Conservation (phyloP, 1,139 yeast genomes). For the Taphrina populina region DNA sequence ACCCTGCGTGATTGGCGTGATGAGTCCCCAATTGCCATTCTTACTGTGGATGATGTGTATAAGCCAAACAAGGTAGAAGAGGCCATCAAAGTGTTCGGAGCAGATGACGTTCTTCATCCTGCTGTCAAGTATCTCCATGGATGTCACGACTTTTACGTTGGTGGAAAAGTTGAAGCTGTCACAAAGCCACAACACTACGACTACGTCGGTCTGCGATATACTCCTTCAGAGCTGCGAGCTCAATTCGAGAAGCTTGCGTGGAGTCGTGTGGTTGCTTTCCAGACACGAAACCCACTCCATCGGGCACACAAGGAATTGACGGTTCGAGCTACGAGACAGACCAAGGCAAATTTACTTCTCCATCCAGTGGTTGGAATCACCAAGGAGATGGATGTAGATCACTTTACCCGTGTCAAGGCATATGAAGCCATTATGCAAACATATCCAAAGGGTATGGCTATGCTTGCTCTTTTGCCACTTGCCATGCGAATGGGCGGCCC, state of each 20-base stretch:
- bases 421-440: slow-evolving; percentile 88
- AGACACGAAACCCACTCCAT: slow-evolving; percentile 98
- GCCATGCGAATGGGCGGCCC: slow-evolving; percentile 99
- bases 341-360: slow-evolving; percentile 75
- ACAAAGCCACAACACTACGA: slow-evolving; percentile 86
- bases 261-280: slow-evolving; percentile 94
- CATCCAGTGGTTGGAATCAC: slow-evolving; percentile 98
- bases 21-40: slow-evolving; percentile 73
- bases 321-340: slow-evolving; percentile 85
- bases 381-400: slow-evolving; percentile 97
- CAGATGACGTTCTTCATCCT: slow-evolving; percentile 90
- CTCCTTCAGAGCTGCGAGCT: slow-evolving; percentile 84
- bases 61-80: slow-evolving; percentile 75
- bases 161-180: slow-evolving; percentile 84
- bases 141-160: slow-evolving; percentile 76
- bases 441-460: slow-evolving; percentile 91
- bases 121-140: slow-evolving; percentile 74
- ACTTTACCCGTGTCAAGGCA: slow-evolving; percentile 93
- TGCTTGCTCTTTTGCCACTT: slow-evolving; percentile 79
- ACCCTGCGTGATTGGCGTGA: slow-evolving; percentile 82
- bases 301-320: slow-evolving; percentile 96
- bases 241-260: slow-evolving; percentile 80
- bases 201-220: slow-evolving; percentile 79
- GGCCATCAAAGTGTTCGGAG: slow-evolving; percentile 86
- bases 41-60: slow-evolving; percentile 69